phyloP scores from a whole-genome alignment of 805 yeast species.

The Candida vaughaniae region DNA sequence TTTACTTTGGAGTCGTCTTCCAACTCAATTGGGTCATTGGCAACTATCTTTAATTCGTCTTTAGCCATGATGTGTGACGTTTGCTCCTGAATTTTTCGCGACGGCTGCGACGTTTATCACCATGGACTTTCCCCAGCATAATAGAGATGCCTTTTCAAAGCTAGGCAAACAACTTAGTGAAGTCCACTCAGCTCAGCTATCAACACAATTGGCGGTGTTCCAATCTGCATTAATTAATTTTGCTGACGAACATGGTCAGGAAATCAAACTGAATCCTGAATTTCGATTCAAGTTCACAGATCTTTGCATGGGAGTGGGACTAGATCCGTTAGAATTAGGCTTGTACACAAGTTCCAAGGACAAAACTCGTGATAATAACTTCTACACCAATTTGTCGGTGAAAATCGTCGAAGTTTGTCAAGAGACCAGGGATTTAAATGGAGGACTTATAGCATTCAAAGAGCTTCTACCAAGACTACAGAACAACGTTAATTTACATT shows the following conservation, averaged over 20 bases:
- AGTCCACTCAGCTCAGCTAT: slow-evolving; percentile 57
- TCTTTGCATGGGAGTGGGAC: slow-evolving; percentile 77
- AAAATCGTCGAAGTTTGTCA: slow-evolving; percentile 76
- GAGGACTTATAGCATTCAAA: slow-evolving; percentile 71
- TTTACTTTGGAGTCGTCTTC: slow-evolving; percentile 3
- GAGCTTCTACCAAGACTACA: slow-evolving; percentile 29
- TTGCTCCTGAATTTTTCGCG: too few relatives aligned
- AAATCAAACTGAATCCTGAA: slow-evolving; percentile 61
- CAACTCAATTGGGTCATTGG: slow-evolving; percentile 33
- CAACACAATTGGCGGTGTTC: slow-evolving; percentile 72
- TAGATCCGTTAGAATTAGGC: slow-evolving; percentile 65
- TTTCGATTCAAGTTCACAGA: slow-evolving; percentile 70
- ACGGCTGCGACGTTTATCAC: too few relatives aligned
- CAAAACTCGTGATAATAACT: slow-evolving; percentile 46
- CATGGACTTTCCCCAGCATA: too few relatives aligned
- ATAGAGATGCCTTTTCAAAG: slow-evolving; percentile 39
- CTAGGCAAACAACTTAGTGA: slow-evolving; percentile 52
- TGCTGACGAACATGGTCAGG: slow-evolving; percentile 68
- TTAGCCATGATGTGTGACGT: slow-evolving; percentile 10
- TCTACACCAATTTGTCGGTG: slow-evolving; percentile 65
- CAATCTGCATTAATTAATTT: slow-evolving; percentile 75
- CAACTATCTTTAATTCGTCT: slow-evolving; percentile 29
- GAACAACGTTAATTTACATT: slow-evolving; percentile 26
- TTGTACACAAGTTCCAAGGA: slow-evolving; percentile 27
- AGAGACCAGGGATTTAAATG: slow-evolving; percentile 67